phyloP scores from a whole-genome alignment of 179 eudicot genomes.

The Silene coronaria region DNA sequence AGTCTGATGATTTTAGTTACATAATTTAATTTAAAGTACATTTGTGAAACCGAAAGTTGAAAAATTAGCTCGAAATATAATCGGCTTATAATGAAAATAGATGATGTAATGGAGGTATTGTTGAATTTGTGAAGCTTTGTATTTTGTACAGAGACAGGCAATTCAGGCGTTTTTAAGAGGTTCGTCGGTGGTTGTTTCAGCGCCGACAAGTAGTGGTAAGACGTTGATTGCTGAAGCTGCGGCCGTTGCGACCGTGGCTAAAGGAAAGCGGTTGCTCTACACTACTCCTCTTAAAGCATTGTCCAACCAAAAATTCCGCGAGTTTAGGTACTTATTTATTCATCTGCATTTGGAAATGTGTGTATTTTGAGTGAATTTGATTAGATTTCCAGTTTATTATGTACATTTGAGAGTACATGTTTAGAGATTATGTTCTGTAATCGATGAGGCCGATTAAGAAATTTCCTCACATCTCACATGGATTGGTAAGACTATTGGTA shows the following conservation, averaged over 20 bases:
- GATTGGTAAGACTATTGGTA: neutral
- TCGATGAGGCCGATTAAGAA: neutral
- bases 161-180: slow-evolving; percentile 88
- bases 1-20: too few relatives aligned
- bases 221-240: slow-evolving; percentile 97
- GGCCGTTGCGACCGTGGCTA: slow-evolving; percentile 82
- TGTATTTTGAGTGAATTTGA: neutral
- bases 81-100: neutral
- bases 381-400: neutral
- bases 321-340: slow-evolving; percentile 55
- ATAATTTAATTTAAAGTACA: too few relatives aligned
- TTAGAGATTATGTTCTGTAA: neutral
- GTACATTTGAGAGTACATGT: neutral
- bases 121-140: slow-evolving; percentile 9
- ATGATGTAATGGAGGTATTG: neutral
- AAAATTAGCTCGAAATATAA: neutral
- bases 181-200: slow-evolving; percentile 95
- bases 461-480: neutral
- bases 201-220: slow-evolving; percentile 97
- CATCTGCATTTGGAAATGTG: neutral
- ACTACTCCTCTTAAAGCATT: slow-evolving; percentile 98
- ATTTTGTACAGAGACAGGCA: slow-evolving; percentile 50
- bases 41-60: neutral
- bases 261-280: slow-evolving; percentile 77
- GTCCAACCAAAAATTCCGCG: slow-evolving; percentile 96